Base-by-base conservation (phyloP, 1,284 basidiomycete species). In the Ganoderma multipileum region DNA sequence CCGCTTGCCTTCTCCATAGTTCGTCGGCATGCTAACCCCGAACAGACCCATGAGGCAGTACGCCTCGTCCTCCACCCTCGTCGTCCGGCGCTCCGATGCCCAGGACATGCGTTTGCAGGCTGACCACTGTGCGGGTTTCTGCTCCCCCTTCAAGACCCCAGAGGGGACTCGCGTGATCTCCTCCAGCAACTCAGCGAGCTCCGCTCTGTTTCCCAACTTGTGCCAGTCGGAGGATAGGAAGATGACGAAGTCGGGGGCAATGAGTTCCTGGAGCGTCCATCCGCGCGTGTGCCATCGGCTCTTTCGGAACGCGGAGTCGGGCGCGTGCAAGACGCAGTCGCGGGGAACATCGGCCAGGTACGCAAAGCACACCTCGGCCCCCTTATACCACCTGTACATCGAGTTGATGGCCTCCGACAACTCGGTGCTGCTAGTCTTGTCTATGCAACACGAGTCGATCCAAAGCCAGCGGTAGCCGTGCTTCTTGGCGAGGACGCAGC, bases 21-120 rank as follows among this genome's bases (percentile, higher is more conserved):
- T 67, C 16, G 65, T 67, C n/a, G 65, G 65, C 61, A 67, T 67
- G 42, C 47, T 28, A 28, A 66, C 59, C 23, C 41, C 36, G 38
- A 66, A 62, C 8, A 66, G 65, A 9, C 65, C 65, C 61, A 67
- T 63, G 3, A 67, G 54, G 18, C 61, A 61, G 52, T 67, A 67
- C 4, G 65, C 65, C 54, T 67, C 65, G 42, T 67, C 65, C 33
- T 67, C 65, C 16, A 63, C 16, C n/a, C 65, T 36, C 14, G 41
- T 63, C 54, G 65, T 63, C 23, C 20, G 38, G 6, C 65, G 60
- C 12, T 11, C 4, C n/a, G 65, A 61, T 1, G 65, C 65, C 65
- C 65, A 67, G 18, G 52, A 67, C 65, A 67, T 67, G 33, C 60
- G 65, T 2, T 2, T 3, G 2, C 54, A 61, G 28, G 58, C 38